A percentile compares a stretch with the other conserved stretches of the same genome.
phyloP scores from a whole-genome alignment of 163 green algal species.

The Chlorella variabilis region DNA sequence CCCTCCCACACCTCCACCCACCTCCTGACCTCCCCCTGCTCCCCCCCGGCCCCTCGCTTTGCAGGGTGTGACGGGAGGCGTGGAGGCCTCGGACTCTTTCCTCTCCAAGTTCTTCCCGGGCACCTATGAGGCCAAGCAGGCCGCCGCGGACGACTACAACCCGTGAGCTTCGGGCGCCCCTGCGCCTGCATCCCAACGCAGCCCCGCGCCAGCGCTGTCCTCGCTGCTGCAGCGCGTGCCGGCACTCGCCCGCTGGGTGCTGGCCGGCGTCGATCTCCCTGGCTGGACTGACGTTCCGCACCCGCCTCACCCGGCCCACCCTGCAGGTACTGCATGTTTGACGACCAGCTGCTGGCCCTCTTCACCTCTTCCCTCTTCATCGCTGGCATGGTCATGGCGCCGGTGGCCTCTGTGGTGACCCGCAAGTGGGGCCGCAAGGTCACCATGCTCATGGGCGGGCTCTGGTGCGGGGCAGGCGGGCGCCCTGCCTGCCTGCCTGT shows the following conservation, averaged over 20 bases:
- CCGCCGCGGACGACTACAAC: not conserved
- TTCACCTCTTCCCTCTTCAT: slow-evolving; percentile 59
- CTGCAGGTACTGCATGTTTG: slow-evolving; percentile 47
- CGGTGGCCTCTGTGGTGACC: slow-evolving; percentile 33
- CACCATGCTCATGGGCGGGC: slow-evolving; percentile 54
- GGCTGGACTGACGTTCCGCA: too few relatives aligned
- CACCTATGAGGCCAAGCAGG: slow-evolving; percentile 24
- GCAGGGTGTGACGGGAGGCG: slow-evolving; percentile 58
- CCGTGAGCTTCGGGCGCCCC: slow-evolving; percentile 14
- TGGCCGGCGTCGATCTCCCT: too few relatives aligned
- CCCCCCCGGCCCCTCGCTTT: not conserved
- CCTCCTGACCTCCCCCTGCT: too few relatives aligned
- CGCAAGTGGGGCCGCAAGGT: slow-evolving; percentile 53
- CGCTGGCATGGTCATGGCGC: slow-evolving; percentile 38
- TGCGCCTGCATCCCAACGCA: too few relatives aligned
- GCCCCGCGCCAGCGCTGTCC: too few relatives aligned
- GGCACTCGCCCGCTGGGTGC: too few relatives aligned
- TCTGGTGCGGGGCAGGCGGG: slow-evolving; percentile 16
- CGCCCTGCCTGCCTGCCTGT: too few relatives aligned
- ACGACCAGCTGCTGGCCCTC: slow-evolving; percentile 51
- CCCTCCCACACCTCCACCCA: too few relatives aligned
- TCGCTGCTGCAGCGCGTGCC: too few relatives aligned
- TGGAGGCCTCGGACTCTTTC: slow-evolving; percentile 74
- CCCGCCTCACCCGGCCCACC: too few relatives aligned
- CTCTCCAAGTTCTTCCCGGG: slow-evolving; percentile 50